Conservation (phyloP, 768 basidiomycete genomes). For the Tricholoma sp. region DNA sequence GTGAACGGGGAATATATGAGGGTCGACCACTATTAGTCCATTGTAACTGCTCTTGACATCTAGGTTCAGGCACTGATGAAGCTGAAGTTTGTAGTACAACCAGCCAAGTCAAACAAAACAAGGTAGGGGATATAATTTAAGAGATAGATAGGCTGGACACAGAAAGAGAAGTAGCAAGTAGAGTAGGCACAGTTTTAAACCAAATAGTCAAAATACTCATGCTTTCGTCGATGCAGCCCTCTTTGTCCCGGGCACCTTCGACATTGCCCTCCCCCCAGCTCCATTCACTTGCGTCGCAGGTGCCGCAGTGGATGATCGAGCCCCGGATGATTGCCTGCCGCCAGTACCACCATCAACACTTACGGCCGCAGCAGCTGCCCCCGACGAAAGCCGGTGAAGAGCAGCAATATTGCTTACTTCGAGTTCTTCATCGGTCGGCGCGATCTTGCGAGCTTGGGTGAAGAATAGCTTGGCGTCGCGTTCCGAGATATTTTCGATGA, state of each 20-base stretch:
- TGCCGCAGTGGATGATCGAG: constrained; percentile 10
- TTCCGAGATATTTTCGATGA: constrained; percentile 82
- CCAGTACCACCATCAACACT: neutral
- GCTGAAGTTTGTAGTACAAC: neutral
- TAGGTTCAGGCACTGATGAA: no score
- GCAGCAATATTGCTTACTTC: neutral
- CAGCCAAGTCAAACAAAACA: neutral
- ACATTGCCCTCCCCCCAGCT: neutral
- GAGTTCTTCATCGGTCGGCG: constrained; percentile 3
- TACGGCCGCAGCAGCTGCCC: constrained; percentile 7
- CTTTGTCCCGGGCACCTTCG: constrained; percentile 7
- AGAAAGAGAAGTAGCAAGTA: no score
- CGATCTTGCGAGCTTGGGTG: constrained; percentile 69
- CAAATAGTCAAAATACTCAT: neutral
- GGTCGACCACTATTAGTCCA: no score
- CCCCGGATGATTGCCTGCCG: neutral
- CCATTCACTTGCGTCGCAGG: constrained; percentile 3
- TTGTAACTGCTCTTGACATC: no score
- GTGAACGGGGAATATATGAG: no score
- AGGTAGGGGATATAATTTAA: neutral
- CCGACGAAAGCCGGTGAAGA: constrained; percentile 5
- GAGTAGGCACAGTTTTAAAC: neutral
- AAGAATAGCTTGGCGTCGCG: constrained; percentile 86
- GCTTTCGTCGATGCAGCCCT: constrained; percentile 8
- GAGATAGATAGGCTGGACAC: neutral